Conservation (phyloP, 2,329 filamentous ascomycete genomes). For the Delphinella strobiligena region DNA sequence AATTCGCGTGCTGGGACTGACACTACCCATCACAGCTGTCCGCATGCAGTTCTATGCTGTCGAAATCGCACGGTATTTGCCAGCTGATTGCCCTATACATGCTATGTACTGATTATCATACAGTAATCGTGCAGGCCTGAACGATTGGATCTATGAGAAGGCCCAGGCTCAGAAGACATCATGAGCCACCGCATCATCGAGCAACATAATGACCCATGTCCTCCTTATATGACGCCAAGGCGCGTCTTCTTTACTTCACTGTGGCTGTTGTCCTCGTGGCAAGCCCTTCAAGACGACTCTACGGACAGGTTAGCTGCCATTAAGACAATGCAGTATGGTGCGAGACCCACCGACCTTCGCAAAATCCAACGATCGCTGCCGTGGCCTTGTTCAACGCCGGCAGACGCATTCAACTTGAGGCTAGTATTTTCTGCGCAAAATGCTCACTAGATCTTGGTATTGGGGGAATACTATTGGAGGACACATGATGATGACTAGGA, state of each 20-base stretch:
- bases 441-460: slow-evolving; percentile 16
- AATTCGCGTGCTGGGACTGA: slow-evolving; percentile 1
- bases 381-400: too few species aligned
- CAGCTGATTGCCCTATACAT: background rate
- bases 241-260: too few species aligned
- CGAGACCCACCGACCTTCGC: too few species aligned
- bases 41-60: slow-evolving; percentile 77
- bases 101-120: slow-evolving; percentile 11
- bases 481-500: slow-evolving; percentile 18
- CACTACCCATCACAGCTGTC: slow-evolving; percentile 35
- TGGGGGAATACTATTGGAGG: slow-evolving; percentile 16
- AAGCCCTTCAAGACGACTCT: too few species aligned
- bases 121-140: slow-evolving; percentile 74
- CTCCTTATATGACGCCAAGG: too few species aligned
- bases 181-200: too few species aligned
- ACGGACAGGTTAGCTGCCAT: too few species aligned
- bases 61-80: slow-evolving; percentile 54
- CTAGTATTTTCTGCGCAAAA: slow-evolving; percentile 15
- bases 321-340: too few species aligned
- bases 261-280: too few species aligned
- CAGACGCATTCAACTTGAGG: too few species aligned
- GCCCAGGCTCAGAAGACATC: slow-evolving; percentile 48
- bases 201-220: too few species aligned
- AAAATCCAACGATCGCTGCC: too few species aligned
- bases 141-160: slow-evolving; percentile 94